Conservation (phyloP, 345 rosid genomes). For the Eucalyptus polyanthemos region DNA sequence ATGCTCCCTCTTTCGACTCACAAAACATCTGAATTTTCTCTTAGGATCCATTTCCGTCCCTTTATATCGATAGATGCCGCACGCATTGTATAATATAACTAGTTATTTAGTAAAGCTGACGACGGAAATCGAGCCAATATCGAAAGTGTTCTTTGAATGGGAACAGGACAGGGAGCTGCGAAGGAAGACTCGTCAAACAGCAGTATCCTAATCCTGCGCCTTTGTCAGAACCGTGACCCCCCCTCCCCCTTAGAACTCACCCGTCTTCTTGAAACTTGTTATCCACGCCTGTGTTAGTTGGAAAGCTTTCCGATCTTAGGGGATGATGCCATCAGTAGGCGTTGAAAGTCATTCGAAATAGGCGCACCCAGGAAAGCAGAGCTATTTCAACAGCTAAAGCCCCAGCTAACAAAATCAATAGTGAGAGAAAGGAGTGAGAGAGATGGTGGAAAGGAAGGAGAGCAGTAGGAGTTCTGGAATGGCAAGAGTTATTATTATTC, state of each 20-base stretch:
- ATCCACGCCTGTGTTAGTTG: neutral
- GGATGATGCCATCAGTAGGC: neutral
- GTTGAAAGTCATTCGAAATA: neutral
- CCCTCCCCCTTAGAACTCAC: neutral
- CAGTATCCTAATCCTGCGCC: neutral
- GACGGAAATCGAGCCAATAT: neutral
- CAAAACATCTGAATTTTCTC: neutral
- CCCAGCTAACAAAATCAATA: too few relatives aligned
- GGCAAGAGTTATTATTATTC: too few relatives aligned
- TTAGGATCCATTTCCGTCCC: neutral
- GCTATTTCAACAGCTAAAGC: too few relatives aligned
- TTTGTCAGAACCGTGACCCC: neutral
- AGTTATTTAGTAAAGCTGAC: neutral
- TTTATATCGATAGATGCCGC: neutral
- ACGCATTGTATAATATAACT: neutral
- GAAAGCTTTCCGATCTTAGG: neutral
- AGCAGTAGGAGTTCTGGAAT: too few relatives aligned
- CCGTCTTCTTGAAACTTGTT: neutral
- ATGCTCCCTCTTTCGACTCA: neutral
- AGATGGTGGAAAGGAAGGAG: too few relatives aligned
- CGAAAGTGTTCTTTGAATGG: neutral
- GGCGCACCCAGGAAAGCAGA: neutral
- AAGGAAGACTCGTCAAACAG: neutral
- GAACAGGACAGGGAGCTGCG: neutral
- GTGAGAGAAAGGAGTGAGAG: too few relatives aligned